phyloP scores from a whole-genome alignment of 192 early-diverging fungal genomes.

The Coemansia erecta region DNA sequence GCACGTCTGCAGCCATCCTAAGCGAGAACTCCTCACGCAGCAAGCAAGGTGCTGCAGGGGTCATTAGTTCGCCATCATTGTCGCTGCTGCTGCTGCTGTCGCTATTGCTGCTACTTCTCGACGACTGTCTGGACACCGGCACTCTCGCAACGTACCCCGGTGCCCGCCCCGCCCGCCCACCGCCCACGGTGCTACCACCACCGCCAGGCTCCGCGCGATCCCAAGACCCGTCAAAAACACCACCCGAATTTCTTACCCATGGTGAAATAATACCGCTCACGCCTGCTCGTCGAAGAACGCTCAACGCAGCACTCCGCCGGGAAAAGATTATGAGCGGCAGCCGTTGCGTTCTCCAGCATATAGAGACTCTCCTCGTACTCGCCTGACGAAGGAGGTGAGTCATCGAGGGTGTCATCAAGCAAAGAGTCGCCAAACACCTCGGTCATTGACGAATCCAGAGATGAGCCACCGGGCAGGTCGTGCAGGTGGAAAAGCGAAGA shows the following conservation, averaged over 20 bases:
- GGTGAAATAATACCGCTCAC: constrained; percentile 52
- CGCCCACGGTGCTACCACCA: constrained; percentile 20
- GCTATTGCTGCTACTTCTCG: constrained; percentile 3
- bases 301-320: constrained; percentile 49
- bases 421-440: neutral
- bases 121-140: neutral
- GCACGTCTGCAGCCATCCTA: constrained; percentile 28
- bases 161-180: too few species aligned
- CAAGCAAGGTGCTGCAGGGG: neutral
- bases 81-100: neutral
- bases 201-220: constrained; percentile 22
- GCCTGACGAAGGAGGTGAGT: neutral
- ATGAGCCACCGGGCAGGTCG: constrained; percentile 9
- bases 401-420: neutral
- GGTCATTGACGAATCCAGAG: constrained; percentile 4
- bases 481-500: neutral
- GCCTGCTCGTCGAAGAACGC: constrained; percentile 35
- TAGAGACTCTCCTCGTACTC: constrained; percentile 12
- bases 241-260: constrained; percentile 56
- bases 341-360: constrained; percentile 10
- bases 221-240: constrained; percentile 55
- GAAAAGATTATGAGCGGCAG: constrained; percentile 16
- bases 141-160: neutral
- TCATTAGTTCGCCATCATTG: neutral
- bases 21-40: constrained; percentile 6